Evolutionary conservation across 2,329 filamentous ascomycete genomes (phyloP).

Genomic region (Hypoxylon sp.): DNA sequence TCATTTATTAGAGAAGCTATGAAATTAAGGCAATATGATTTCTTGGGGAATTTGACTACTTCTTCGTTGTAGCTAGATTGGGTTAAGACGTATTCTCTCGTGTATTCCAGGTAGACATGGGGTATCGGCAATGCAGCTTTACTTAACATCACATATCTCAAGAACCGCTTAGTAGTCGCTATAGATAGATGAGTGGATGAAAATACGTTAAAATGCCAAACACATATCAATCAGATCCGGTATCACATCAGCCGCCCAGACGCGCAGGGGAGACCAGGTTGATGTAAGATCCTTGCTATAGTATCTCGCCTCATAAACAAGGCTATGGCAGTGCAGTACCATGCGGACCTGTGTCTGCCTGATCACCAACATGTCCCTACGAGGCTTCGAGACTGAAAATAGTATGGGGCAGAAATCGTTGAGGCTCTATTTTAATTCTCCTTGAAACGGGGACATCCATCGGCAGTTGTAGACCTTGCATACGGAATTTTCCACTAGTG

Average conservation of each 20-base stretch:
- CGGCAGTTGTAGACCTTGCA: neutral
- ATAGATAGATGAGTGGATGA: neutral
- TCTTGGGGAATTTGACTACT: neutral
- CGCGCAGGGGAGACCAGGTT: neutral
- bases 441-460: neutral
- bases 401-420: neutral
- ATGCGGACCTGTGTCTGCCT: neutral
- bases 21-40: neutral
- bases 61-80: neutral
- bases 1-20: neutral
- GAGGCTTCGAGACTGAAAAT: neutral
- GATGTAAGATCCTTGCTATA: neutral
- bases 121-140: neutral
- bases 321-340: neutral
- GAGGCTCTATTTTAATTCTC: neutral
- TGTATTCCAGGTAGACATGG: neutral
- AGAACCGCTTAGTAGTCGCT: neutral
- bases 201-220: neutral
- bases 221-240: neutral
- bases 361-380: neutral
- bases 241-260: neutral
- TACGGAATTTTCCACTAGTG: neutral
- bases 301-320: neutral
- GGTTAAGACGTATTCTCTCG: neutral
- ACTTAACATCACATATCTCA: neutral